These are phyloP conservation scores for Colletotrichum viniferum DNA, from an alignment of 2,329 filamentous ascomycete genomes.

Conservation along the genomic window DNA sequence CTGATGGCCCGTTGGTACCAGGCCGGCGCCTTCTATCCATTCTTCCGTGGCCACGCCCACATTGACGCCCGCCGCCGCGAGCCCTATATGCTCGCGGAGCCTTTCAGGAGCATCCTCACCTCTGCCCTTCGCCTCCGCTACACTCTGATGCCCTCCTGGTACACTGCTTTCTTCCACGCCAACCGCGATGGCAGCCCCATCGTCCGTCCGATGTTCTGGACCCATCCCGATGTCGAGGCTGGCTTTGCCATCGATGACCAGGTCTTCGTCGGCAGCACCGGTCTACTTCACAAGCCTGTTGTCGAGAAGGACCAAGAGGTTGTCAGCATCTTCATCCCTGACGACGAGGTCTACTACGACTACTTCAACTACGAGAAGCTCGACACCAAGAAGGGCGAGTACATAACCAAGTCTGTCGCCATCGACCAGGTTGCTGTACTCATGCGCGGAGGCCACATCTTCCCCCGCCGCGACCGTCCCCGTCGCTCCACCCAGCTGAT, in stretches of 20 bases:
- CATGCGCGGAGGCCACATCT: slow-evolving; percentile 91
- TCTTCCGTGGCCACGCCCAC: slow-evolving; percentile 96
- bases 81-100: slow-evolving; percentile 85
- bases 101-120: slow-evolving; percentile 85
- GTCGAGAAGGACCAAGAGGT: slow-evolving; percentile 75
- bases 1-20: slow-evolving; percentile 96
- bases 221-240: slow-evolving; percentile 82
- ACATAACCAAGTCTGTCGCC: slow-evolving; percentile 73
- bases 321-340: slow-evolving; percentile 84
- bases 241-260: slow-evolving; percentile 94
- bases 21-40: slow-evolving; percentile 94
- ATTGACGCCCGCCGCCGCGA: slow-evolving; percentile 95
- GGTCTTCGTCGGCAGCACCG: slow-evolving; percentile 86
- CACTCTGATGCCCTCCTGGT: slow-evolving; percentile 89
- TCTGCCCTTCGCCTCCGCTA: slow-evolving; percentile 89
- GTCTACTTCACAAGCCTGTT: slow-evolving; percentile 91
- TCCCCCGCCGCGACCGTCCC: slow-evolving; percentile 87
- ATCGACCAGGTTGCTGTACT: slow-evolving; percentile 87
- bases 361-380: slow-evolving; percentile 89
- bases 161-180: slow-evolving; percentile 94
- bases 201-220: slow-evolving; percentile 90
- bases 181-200: slow-evolving; percentile 84
- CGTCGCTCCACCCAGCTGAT: slow-evolving; percentile 86
- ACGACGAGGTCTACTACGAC: slow-evolving; percentile 90
- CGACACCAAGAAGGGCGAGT: slow-evolving; percentile 70